Conservation (phyloP, 768 basidiomycete genomes). For the Cystobasidium ongulense region DNA sequence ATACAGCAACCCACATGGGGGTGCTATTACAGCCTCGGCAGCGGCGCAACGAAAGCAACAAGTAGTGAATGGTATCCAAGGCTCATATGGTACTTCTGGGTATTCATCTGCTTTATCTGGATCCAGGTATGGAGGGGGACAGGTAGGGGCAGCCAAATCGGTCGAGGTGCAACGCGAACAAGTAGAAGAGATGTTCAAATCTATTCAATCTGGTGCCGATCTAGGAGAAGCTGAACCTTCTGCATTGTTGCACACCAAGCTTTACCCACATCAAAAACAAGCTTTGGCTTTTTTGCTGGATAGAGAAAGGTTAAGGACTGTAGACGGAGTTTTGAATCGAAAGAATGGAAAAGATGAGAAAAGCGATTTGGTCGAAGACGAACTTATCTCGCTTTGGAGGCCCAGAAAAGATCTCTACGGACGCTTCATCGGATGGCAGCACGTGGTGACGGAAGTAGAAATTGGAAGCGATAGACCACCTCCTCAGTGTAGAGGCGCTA, state of each 20-base stretch:
- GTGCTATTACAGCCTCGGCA: constrained; percentile 57
- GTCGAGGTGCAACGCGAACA: constrained; percentile 48
- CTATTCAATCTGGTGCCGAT: constrained; percentile 75
- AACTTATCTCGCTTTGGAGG: constrained; percentile 49
- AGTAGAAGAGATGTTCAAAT: constrained; percentile 88
- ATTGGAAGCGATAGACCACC: constrained; percentile 53
- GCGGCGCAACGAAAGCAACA: constrained; percentile 44
- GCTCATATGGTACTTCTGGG: neutral
- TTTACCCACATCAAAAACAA: constrained; percentile 98
- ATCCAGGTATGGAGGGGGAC: neutral
- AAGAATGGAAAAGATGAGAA: constrained; percentile 35
- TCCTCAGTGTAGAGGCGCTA: constrained; percentile 69
- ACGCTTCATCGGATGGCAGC: constrained; percentile 55
- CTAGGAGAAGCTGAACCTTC: constrained; percentile 71
- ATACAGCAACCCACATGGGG: constrained; percentile 84
- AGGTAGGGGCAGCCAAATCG: neutral
- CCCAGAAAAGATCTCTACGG: constrained; percentile 46
- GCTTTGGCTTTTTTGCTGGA: constrained; percentile 91
- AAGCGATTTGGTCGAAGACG: neutral
- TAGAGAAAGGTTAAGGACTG: constrained; percentile 52
- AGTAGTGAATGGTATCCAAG: constrained; percentile 47
- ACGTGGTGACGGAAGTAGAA: constrained; percentile 59
- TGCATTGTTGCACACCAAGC: constrained; percentile 60
- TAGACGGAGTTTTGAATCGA: constrained; percentile 31
- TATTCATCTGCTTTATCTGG: neutral